A percentile compares a stretch with the other conserved stretches of the same genome.
Evolutionary conservation across 169 alveolate species (phyloP).

Genomic region (Babesia bovis): DNA sequence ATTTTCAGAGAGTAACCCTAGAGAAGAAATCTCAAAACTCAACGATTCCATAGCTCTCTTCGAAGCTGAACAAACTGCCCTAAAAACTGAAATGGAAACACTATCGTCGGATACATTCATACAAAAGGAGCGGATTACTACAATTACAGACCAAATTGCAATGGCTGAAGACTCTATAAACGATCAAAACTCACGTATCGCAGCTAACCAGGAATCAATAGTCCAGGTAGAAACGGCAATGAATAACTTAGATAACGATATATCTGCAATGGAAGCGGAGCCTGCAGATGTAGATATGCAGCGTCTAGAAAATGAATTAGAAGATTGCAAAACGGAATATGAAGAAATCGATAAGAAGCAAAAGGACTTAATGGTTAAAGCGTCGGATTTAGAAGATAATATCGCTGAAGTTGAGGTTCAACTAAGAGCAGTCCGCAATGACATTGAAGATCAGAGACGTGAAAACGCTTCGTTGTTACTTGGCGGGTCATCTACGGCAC

Average conservation of each 20-base stretch:
- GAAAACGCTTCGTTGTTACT: slow-evolving; percentile 31
- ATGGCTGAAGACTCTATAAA: slow-evolving; percentile 49
- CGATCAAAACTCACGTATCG: slow-evolving; percentile 37
- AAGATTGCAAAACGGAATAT: slow-evolving; percentile 33
- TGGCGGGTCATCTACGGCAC: neutral
- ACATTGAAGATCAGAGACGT: slow-evolving; percentile 52
- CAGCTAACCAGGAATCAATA: slow-evolving; percentile 27
- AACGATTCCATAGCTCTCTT: slow-evolving; percentile 40
- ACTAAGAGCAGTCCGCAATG: slow-evolving; percentile 17
- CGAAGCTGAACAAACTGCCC: slow-evolving; percentile 12
- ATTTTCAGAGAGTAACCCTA: slow-evolving; percentile 55
- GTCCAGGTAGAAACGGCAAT: slow-evolving; percentile 55
- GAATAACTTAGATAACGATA: slow-evolving; percentile 46
- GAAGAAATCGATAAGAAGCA: slow-evolving; percentile 21
- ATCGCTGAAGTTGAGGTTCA: slow-evolving; percentile 42
- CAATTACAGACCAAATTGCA: slow-evolving; percentile 43
- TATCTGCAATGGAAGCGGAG: slow-evolving; percentile 14
- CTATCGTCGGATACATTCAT: slow-evolving; percentile 33
- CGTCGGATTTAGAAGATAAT: slow-evolving; percentile 23
- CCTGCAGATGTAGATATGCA: slow-evolving; percentile 23
- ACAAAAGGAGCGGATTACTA: slow-evolving; percentile 46
- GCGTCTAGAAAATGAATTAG: slow-evolving; percentile 35
- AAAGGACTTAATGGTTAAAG: neutral
- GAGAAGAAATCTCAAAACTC: slow-evolving; percentile 53
- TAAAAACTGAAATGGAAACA: slow-evolving; percentile 38